Evolutionary conservation across 2,329 filamentous ascomycete species (phyloP).

Genomic region (Cladobotryum mycophilum): DNA sequence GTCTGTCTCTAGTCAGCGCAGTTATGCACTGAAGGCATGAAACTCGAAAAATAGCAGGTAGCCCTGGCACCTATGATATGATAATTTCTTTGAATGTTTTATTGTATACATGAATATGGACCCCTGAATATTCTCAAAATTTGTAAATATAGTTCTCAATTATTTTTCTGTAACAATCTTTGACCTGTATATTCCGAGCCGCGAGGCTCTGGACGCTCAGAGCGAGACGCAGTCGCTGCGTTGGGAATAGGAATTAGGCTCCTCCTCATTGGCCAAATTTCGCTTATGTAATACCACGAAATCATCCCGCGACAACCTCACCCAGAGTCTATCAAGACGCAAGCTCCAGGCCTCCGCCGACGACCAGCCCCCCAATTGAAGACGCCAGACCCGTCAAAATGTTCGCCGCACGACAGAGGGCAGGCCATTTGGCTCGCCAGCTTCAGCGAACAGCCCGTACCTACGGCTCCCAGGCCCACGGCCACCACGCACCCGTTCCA

Average conservation of each 20-base stretch:
- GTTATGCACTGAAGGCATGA: too few species aligned
- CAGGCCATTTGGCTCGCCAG: constrained; percentile 31
- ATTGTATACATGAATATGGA: too few species aligned
- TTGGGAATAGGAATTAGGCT: background rate
- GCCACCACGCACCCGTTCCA: constrained; percentile 39
- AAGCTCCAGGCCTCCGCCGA: constrained; percentile 13
- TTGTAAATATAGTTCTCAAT: too few species aligned
- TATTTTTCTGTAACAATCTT: too few species aligned
- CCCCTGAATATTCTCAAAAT: too few species aligned
- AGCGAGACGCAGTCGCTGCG: too few species aligned
- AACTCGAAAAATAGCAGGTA: too few species aligned
- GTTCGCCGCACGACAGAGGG: constrained; percentile 41
- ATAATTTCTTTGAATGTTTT: too few species aligned
- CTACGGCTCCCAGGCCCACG: constrained; percentile 50
- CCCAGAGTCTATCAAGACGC: constrained; percentile 16
- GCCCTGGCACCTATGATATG: too few species aligned
- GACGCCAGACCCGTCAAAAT: constrained; percentile 27
- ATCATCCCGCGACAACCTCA: constrained; percentile 12
- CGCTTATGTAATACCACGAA: constrained; percentile 11
- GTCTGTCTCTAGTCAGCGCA: too few species aligned
- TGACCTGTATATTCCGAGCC: too few species aligned
- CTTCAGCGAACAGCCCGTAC: constrained; percentile 36
- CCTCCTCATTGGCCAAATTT: constrained; percentile 1
- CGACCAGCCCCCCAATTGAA: constrained; percentile 27
- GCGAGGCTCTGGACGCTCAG: too few species aligned